Conservation (phyloP, 2,329 filamentous ascomycete species). For the Didymella arachidicola region DNA sequence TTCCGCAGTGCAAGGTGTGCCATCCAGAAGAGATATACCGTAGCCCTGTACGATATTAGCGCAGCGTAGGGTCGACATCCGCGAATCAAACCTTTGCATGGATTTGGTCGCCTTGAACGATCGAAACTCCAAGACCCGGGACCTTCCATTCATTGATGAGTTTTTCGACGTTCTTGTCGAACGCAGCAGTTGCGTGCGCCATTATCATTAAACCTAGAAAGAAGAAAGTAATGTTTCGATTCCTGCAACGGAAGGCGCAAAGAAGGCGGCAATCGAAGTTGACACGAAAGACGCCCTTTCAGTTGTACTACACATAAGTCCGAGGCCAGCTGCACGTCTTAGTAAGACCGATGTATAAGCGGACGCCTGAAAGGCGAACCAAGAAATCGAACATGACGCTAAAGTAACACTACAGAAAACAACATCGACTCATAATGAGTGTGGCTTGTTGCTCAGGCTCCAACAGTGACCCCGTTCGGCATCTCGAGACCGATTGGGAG, state of each 20-base stretch:
- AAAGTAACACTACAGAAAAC: slow-evolving; percentile 2
- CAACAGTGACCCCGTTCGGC: slow-evolving; percentile 21
- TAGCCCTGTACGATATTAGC: slow-evolving; percentile 35
- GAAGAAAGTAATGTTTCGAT: not conserved
- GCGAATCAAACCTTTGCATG: slow-evolving; percentile 43
- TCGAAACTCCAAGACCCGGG: slow-evolving; percentile 59
- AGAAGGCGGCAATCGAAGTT: not conserved
- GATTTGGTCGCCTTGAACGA: slow-evolving; percentile 57
- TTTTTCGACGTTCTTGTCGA: slow-evolving; percentile 28
- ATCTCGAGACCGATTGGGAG: slow-evolving; percentile 21
- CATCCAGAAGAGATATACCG: slow-evolving; percentile 47
- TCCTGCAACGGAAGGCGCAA: not conserved
- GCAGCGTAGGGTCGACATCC: slow-evolving; percentile 1
- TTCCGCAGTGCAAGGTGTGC: slow-evolving; percentile 37
- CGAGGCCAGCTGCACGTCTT: slow-evolving; percentile 7
- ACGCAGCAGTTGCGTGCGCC: slow-evolving; percentile 2
- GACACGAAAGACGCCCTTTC: not conserved
- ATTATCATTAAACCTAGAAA: not conserved
- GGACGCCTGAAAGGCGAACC: not conserved
- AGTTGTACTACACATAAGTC: not conserved
- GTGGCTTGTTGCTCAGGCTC: slow-evolving; percentile 8
- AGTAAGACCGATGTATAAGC: slow-evolving; percentile 2
- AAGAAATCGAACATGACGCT: not conserved
- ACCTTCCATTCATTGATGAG: slow-evolving; percentile 56
- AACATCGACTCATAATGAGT: not conserved